Evolutionary conservation across 768 basidiomycete genomes (phyloP).

Genomic region (Leccinellum albellum): DNA sequence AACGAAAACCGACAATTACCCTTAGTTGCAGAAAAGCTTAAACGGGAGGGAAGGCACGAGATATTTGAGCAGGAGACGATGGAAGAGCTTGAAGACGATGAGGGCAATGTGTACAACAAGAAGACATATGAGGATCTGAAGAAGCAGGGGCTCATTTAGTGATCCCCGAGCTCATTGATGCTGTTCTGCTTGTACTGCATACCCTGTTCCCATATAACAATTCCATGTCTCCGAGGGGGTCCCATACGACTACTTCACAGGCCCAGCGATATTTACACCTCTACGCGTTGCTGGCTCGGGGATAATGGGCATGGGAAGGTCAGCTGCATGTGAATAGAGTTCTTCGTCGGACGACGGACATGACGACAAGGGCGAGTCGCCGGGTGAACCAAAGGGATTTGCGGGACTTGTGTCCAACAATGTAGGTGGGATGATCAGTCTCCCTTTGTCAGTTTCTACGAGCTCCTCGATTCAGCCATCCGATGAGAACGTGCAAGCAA

Average conservation of each 20-base stretch:
- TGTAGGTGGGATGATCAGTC: slow-evolving; percentile 35
- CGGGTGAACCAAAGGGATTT: slow-evolving; percentile 76
- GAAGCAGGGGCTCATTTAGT: slow-evolving; percentile 85
- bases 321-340: slow-evolving; percentile 68
- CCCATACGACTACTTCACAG: slow-evolving; percentile 7
- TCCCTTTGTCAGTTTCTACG: slow-evolving; percentile 17
- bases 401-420: slow-evolving; percentile 37
- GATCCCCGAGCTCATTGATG: not conserved
- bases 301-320: slow-evolving; percentile 65
- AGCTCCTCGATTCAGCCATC: not conserved
- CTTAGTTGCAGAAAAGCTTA: slow-evolving; percentile 93
- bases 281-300: slow-evolving; percentile 29
- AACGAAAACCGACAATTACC: not conserved
- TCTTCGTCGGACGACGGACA: slow-evolving; percentile 85
- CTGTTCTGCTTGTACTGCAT: slow-evolving; percentile 2
- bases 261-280: slow-evolving; percentile 1
- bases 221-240: not conserved
- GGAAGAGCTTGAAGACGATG: slow-evolving; percentile 97
- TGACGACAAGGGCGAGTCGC: slow-evolving; percentile 62
- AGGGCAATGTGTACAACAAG: slow-evolving; percentile 96
- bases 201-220: not conserved
- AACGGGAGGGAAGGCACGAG: slow-evolving; percentile 93
- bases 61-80: slow-evolving; percentile 91
- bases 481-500: not conserved
- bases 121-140: slow-evolving; percentile 98